Conservation (phyloP, 2,329 filamentous ascomycete genomes). For the Fusarium sp. region DNA sequence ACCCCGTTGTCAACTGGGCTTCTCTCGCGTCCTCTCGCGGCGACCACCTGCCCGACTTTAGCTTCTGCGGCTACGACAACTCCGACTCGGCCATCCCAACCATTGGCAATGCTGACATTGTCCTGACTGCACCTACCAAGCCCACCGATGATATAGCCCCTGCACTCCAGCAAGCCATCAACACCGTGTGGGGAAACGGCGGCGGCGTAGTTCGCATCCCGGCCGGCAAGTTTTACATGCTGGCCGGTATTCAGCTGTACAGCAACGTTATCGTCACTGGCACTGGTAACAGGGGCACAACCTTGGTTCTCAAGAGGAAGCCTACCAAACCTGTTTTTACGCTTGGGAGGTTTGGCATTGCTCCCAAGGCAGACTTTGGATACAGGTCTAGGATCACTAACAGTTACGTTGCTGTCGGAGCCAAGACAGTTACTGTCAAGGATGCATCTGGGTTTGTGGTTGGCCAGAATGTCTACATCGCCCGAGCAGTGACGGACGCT, state of each 20-base stretch:
- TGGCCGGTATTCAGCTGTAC: slow-evolving; percentile 10
- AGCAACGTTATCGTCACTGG: slow-evolving; percentile 14
- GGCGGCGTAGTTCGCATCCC: slow-evolving; percentile 24
- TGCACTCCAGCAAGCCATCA: slow-evolving; percentile 22
- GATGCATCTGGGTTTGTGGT: slow-evolving; percentile 4
- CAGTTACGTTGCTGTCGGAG: slow-evolving; percentile 14
- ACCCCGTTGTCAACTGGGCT: slow-evolving; percentile 10
- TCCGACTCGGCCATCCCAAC: slow-evolving; percentile 15
- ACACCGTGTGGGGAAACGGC: slow-evolving; percentile 1
- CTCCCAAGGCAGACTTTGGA: background rate
- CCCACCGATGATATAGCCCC: slow-evolving; percentile 7
- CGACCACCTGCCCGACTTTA: slow-evolving; percentile 33
- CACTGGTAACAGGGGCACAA: background rate
- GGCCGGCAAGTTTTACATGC: slow-evolving; percentile 15
- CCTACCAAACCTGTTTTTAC: slow-evolving; percentile 19
- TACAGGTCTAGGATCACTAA: slow-evolving; percentile 20
- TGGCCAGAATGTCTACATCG: slow-evolving; percentile 19
- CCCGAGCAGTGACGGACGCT: slow-evolving; percentile 6
- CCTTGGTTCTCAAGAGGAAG: background rate
- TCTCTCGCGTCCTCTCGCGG: slow-evolving; percentile 3
- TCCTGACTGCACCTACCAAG: background rate
- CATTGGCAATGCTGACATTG: background rate
- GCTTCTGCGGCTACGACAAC: slow-evolving; percentile 24
- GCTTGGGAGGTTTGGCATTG: slow-evolving; percentile 2
- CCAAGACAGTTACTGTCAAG: slow-evolving; percentile 5